Conservation (phyloP, 768 basidiomycete species). For the Psilocybe sp. region DNA sequence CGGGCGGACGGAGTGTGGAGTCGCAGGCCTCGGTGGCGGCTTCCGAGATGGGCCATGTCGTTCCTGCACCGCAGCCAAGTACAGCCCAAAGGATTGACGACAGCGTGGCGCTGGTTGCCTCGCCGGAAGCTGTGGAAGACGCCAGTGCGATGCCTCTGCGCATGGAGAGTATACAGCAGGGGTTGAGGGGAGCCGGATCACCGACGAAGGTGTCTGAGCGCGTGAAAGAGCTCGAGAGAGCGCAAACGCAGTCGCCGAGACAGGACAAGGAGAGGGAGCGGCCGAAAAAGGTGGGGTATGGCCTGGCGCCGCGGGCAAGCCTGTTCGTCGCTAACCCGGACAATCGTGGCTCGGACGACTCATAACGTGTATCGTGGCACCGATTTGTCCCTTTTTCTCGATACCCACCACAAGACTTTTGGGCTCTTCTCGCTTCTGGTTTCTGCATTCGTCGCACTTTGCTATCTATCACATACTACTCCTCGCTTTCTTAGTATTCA, state of each 20-base stretch:
- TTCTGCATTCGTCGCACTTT: no score
- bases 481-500: no score
- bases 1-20: slow-evolving; percentile 28
- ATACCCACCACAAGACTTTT: slow-evolving; percentile 2
- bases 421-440: no score
- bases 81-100: slow-evolving; percentile 19
- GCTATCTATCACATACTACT: no score
- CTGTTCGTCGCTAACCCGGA: slow-evolving; percentile 79
- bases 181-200: no score
- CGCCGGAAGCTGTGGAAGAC: background rate
- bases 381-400: no score
- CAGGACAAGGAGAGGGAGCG: slow-evolving; percentile 41
- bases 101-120: slow-evolving; percentile 2
- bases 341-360: slow-evolving; percentile 18
- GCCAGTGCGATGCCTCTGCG: no score
- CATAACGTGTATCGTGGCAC: background rate
- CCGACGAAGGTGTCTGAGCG: slow-evolving; percentile 38
- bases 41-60: slow-evolving; percentile 11
- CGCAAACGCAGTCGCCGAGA: slow-evolving; percentile 39
- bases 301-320: slow-evolving; percentile 58
- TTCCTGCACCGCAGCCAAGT: background rate
- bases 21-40: slow-evolving; percentile 13
- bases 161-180: no score
- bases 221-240: slow-evolving; percentile 57
- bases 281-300: slow-evolving; percentile 53